Evolutionary conservation across 1,139 yeast species (phyloP), one percentile per base, ranked within the genome.

Genomic region (Taphrina deformans): DNA sequence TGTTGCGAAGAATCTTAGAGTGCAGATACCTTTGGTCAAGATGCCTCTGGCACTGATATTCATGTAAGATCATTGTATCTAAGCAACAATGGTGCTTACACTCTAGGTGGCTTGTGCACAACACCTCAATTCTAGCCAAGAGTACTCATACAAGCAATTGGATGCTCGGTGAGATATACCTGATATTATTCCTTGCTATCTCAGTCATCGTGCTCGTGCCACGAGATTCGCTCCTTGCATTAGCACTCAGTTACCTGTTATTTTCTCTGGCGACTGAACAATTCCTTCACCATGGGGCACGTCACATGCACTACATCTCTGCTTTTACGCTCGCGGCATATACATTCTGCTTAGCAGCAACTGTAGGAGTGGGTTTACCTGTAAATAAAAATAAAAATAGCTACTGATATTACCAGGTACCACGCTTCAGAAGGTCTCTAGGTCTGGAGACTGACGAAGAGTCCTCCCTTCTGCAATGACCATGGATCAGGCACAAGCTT

Each of bases 241-340:
- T 59, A 6, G 48, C 51, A 4, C 40, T 59, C 26, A 27, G 26
- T 23, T 59, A 59, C 27, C 46, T 59, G 23, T 31, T 50, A 26
- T 59, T 59, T 14, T 59, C 63, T 5, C 24, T 59, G 3, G 63
- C 48, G 2, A 50, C 63, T 9, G 56, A 59, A 41, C 63, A 59
- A 31, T 59, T 33, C 46, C 29, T 45, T 10, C 55, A 29, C 38
- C 45, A 35, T 10, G 12, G 29, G 6, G 18, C 40, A 3, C 31
- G 26, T 16, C 26, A 23, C 14, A 10, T 26, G 33, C 40, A 33
- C 18, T 58, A 50, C 26, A 46, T 46, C 23, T 7, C 24, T 26
- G 62, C 62, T 9, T 59, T 59, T 16, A 29, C 16, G n/a, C 18
- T 38, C 16, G 63, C 56, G 14, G 27, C 51, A 18, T 23, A n/a